These are phyloP conservation scores for Podosphaera xanthii DNA, from an alignment of 2,329 filamentous ascomycete genomes.

Conservation along the genomic window DNA sequence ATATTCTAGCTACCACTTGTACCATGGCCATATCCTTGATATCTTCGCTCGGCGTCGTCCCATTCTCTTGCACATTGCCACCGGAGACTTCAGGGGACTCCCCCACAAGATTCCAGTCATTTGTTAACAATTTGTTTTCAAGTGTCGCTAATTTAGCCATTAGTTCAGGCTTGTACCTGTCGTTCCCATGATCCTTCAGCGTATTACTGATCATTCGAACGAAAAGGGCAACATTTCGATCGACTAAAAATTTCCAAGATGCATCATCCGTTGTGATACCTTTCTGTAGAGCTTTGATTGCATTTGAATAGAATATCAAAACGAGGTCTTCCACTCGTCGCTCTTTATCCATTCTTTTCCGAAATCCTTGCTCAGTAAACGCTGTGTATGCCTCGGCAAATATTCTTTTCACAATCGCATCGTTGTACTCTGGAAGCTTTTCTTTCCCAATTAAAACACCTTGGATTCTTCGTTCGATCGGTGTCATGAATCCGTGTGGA, in stretches of 20 bases:
- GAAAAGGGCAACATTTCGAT: conserved; percentile 86
- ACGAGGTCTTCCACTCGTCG: conserved; percentile 79
- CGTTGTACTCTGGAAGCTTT: conserved; percentile 67
- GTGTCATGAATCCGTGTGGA: conserved; percentile 46
- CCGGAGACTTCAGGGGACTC: conserved; percentile 32
- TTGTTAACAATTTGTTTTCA: conserved; percentile 81
- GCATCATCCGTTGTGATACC: conserved; percentile 59
- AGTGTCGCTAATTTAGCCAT: conserved; percentile 55
- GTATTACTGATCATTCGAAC: conserved; percentile 65
- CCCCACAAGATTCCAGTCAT: conserved; percentile 70
- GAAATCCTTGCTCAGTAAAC: conserved; percentile 71
- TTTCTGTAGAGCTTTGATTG: conserved; percentile 73
- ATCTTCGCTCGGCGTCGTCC: conserved; percentile 67
- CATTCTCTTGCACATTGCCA: conserved; percentile 53
- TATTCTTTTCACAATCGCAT: conserved; percentile 74
- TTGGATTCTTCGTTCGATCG: conserved; percentile 27
- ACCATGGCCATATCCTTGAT: conserved; percentile 95
- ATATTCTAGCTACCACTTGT: conserved; percentile 66
- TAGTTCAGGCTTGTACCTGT: conserved; percentile 66
- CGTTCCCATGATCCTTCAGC: conserved; percentile 63
- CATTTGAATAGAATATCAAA: conserved; percentile 87
- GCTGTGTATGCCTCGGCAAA: conserved; percentile 90
- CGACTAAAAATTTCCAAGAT: conserved; percentile 74
- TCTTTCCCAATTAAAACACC: conserved; percentile 49
- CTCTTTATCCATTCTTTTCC: conserved; percentile 83